A percentile compares a stretch with the other conserved stretches of the same genome.
phyloP scores from a whole-genome alignment of 768 basidiomycete genomes.

The Strobilomyces dryophilus region DNA sequence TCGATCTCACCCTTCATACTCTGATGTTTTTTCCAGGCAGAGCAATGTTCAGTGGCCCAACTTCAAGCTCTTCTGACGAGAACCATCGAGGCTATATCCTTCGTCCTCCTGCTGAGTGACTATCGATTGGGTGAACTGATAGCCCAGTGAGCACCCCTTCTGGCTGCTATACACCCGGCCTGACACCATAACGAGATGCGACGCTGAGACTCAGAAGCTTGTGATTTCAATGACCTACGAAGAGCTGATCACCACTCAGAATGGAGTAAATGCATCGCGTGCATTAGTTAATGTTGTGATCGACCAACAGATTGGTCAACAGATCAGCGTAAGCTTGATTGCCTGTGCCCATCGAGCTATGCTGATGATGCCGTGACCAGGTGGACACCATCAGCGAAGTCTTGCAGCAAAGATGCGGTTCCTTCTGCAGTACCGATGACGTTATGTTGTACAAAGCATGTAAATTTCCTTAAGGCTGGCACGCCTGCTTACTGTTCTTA shows the following conservation, averaged over 20 bases:
- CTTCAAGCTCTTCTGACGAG: conserved; percentile 71
- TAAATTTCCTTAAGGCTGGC: conserved; percentile 3
- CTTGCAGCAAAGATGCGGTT: conserved; percentile 90
- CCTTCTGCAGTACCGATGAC: conserved; percentile 97
- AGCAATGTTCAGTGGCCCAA: conserved; percentile 79
- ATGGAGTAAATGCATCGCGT: conserved; percentile 84
- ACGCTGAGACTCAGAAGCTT: conserved; percentile 62
- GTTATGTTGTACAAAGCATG: conserved; percentile 93
- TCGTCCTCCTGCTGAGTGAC: conserved; percentile 87
- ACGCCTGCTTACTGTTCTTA: conserved; percentile 2
- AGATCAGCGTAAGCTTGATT: conserved; percentile 70
- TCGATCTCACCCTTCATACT: neutral
- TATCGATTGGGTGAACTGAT: conserved; percentile 86
- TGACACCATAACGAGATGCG: conserved; percentile 50
- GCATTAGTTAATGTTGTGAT: conserved; percentile 93
- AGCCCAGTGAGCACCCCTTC: conserved; percentile 52
- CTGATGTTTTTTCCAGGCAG: conserved; percentile 48
- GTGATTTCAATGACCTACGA: conserved; percentile 76
- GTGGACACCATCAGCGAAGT: conserved; percentile 97
- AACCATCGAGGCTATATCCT: conserved; percentile 92
- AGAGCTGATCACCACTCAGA: conserved; percentile 78
- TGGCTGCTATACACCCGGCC: neutral
- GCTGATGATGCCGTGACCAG: conserved; percentile 37
- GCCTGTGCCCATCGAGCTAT: neutral
- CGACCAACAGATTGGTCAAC: conserved; percentile 96